A percentile compares a stretch with the other conserved stretches of the same genome.
These are phyloP conservation scores for Amaranthus hypochondriacus DNA, from an alignment of 148 eudicot genomes.

Conservation along the genomic window DNA sequence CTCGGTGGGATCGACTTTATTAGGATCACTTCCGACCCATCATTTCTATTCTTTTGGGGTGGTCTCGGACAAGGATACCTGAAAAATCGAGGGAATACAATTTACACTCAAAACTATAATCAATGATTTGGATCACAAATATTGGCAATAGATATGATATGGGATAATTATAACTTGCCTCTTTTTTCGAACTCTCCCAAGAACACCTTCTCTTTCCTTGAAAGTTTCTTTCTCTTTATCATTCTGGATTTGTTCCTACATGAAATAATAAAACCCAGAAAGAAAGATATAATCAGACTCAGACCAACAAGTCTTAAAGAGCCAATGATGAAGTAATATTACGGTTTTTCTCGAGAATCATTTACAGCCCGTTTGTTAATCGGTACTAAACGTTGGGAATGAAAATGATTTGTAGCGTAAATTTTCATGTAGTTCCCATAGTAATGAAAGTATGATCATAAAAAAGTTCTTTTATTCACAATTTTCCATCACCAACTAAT, in stretches of 20 bases:
- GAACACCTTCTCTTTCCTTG: conserved; percentile 21
- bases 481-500: too few species aligned
- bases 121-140: background rate
- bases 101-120: background rate
- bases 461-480: too few species aligned
- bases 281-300: background rate
- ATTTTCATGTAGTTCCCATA: too few species aligned
- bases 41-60: conserved; percentile 32
- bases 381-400: too few species aligned
- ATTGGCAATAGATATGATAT: background rate
- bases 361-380: too few species aligned
- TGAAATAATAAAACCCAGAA: conserved; percentile 5
- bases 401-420: too few species aligned
- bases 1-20: conserved; percentile 35
- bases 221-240: conserved; percentile 24
- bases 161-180: conserved; percentile 24
- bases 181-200: conserved; percentile 29
- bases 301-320: background rate
- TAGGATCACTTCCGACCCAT: conserved; percentile 42
- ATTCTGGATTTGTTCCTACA: conserved; percentile 30
- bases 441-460: too few species aligned
- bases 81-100: conserved; percentile 6
- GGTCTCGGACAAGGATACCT: conserved; percentile 41
- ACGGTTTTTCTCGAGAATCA: too few species aligned
- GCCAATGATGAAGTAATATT: too few species aligned